phyloP scores from a whole-genome alignment of 257 asterid species.

The Ilex aquifolium region DNA sequence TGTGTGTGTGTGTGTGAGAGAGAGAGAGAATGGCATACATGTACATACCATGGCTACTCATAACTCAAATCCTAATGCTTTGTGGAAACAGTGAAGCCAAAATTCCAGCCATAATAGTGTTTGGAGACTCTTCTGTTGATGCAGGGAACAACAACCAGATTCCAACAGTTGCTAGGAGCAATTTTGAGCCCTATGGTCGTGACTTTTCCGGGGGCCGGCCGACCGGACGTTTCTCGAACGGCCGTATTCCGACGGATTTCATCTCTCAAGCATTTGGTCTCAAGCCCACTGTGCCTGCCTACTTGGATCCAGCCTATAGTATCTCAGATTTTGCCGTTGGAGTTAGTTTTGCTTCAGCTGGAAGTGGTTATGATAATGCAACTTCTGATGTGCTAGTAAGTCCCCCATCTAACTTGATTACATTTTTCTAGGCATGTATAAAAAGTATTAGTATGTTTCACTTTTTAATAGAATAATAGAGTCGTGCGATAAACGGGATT shows the following conservation, averaged over 20 bases:
- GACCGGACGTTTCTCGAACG: conserved; percentile 83
- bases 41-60: too few species aligned
- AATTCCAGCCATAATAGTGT: conserved; percentile 80
- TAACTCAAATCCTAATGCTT: not conserved
- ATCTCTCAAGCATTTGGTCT: conserved; percentile 75
- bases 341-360: conserved; percentile 94
- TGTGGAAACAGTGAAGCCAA: conserved; percentile 7
- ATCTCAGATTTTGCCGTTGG: conserved; percentile 71
- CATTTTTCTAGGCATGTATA: too few species aligned
- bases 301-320: conserved; percentile 56
- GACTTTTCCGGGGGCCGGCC: conserved; percentile 72
- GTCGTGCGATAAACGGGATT: too few species aligned
- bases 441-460: too few species aligned
- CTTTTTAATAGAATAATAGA: too few species aligned
- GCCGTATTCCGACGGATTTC: conserved; percentile 80
- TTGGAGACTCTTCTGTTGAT: conserved; percentile 89
- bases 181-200: conserved; percentile 84
- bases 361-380: conserved; percentile 73
- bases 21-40: too few species aligned
- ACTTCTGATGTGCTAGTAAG: conserved; percentile 84
- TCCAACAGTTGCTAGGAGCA: conserved; percentile 68
- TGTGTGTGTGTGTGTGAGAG: too few species aligned
- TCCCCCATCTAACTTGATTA: not conserved
- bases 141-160: conserved; percentile 84
- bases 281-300: conserved; percentile 85